Conservation (phyloP, 257 asterid species). For the Linaria vulgaris region DNA sequence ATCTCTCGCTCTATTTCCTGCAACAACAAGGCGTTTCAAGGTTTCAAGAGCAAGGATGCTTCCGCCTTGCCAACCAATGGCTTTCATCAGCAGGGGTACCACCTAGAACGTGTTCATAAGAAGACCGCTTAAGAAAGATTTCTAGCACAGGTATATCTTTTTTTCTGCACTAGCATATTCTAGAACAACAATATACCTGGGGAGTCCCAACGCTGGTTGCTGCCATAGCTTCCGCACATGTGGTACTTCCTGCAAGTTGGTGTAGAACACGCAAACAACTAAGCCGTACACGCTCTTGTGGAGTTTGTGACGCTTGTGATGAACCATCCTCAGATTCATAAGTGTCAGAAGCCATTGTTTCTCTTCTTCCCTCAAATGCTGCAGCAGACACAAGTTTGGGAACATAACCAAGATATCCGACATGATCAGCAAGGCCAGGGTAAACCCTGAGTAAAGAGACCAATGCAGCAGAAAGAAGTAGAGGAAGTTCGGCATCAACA, state of each 20-base stretch:
- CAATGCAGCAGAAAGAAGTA: slow-evolving; percentile 93
- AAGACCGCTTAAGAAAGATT: slow-evolving; percentile 23
- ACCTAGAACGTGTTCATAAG: slow-evolving; percentile 51
- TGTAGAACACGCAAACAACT: slow-evolving; percentile 97
- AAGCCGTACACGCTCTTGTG: slow-evolving; percentile 90
- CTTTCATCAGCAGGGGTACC: slow-evolving; percentile 97
- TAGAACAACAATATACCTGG: slow-evolving; percentile 50
- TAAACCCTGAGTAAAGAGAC: slow-evolving; percentile 92
- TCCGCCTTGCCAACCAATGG: slow-evolving; percentile 99
- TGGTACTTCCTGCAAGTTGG: slow-evolving; percentile 98
- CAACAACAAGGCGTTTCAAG: slow-evolving; percentile 89
- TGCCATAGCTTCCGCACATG: slow-evolving; percentile 99
- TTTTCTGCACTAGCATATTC: slow-evolving; percentile 8
- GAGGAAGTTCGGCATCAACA: slow-evolving; percentile 91
- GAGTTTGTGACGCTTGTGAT: slow-evolving; percentile 60
- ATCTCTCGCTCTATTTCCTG: slow-evolving; percentile 97
- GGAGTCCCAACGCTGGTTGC: slow-evolving; percentile 98
- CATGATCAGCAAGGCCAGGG: slow-evolving; percentile 99
- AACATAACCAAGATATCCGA: slow-evolving; percentile 94
- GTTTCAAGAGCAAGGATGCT: slow-evolving; percentile 99
- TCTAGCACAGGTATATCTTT: slow-evolving; percentile 3
- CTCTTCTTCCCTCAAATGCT: slow-evolving; percentile 94
- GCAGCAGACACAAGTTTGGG: slow-evolving; percentile 96
- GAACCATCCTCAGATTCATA: slow-evolving; percentile 63
- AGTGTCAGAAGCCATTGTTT: slow-evolving; percentile 75